Base-by-base conservation (phyloP, 2,329 filamentous ascomycete species). In the Sarocladium brachiariae region DNA sequence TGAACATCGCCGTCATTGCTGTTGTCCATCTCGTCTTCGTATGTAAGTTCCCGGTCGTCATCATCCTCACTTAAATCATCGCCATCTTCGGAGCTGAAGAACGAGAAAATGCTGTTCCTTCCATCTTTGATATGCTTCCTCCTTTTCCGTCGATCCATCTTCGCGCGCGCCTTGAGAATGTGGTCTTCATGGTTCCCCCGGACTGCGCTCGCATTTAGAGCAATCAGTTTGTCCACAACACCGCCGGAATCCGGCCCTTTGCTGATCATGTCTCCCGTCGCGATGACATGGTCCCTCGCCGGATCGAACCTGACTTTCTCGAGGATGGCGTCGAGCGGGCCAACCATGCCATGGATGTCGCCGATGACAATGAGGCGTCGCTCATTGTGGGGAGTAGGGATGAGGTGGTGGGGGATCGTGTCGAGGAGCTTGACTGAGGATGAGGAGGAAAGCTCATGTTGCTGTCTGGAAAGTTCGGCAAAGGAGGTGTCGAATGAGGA, bases 121-220 rank as follows among this genome's bases (percentile, higher is more conserved):
- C 55, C 46, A 14, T 48, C 14, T 46, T 50, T 53, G 14, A 14
- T 45, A 41, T 11, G 34, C 47, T 33, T 52, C 19, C 35, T 34
- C 21, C 49, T 51, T 46, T 10, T 37, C 9, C n/a, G 24, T 14
- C 19, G 49, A 19, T 49, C 46, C 46, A 49, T 35, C 46, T 49
- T 49, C 33, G 30, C 30, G 3, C 46, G n/a, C 1, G 83, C 77
- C 8, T 85, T 75, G n/a, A 97, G 75, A 18, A 96, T 75, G 19
- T 83, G 78, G 64, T 97, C 91, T 64, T 99, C 93, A 69, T 96
- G 88, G 68, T 96, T 96, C 16, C 93, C 93, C 48, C 92, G 84
- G 8, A 97, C 89, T 55, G 83, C 88, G 25, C 84, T 88, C 19
- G 92, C 91, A 48, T 80, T 79, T 33, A 92, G 70, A 13, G 78